Evolutionary conservation across 2,329 filamentous ascomycete species (phyloP), one percentile per base, ranked within the genome.

Genomic region (Epichloe sp.): DNA sequence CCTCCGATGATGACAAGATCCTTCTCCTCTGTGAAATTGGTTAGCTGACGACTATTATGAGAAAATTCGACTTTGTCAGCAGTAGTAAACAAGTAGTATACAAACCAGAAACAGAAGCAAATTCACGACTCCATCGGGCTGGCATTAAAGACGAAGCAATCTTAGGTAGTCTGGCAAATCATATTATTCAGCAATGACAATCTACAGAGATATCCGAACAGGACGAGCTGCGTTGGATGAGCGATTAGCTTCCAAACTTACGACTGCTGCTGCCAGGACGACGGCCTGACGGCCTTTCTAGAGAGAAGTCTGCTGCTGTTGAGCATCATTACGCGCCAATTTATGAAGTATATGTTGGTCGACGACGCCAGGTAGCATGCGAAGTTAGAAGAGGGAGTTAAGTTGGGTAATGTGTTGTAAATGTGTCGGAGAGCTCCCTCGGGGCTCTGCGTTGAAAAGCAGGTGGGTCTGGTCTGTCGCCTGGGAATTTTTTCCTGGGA

Each of bases 1-100:
- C 93, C 93, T 65, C 93, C 93, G 65, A 98, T 95, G 72, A 98
- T 90, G 65, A 98, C 85, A 51, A 98, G 78, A 71, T 98, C 93
- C 72, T 95, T 94, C 71, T 96, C 88, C 70, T 90, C 88, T 88
- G 68, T 59, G 53, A 56, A 74, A 72, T 48, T 40, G 10, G 41
- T 41, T 19, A 44, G 53, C 21, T 47, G 8, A 26, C 7, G 15
- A 50, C 12, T 21, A n/a, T 34, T 19, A 44, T 14, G 14, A 10
- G 8, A 5, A 12, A 26, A 19, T 31, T 14, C 1, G 23, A 52
- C 48, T 49, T 48, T 54, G 37, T 34, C 11, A n/a, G 15, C 44
- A 12, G 21, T 21, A 45, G 31, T 31, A 31, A 31, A 8, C 26
- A 31, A 31, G 26, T 19, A 19, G 4, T 36, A 5, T 58, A 73